phyloP scores from a whole-genome alignment of 2,329 filamentous ascomycete genomes.

The Alternaria solani region DNA sequence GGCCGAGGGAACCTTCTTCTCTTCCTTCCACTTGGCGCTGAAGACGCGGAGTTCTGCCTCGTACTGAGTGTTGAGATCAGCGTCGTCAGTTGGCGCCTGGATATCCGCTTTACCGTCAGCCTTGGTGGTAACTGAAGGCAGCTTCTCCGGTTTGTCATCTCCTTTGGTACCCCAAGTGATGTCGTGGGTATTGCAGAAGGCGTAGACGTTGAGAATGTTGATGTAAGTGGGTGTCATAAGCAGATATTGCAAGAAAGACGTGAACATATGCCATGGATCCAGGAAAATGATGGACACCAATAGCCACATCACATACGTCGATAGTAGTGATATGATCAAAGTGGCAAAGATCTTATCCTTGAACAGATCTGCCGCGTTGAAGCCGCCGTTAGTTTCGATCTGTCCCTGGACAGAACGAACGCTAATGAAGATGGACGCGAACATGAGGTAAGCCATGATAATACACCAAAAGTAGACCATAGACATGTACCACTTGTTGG shows the following conservation, averaged over 20 bases:
- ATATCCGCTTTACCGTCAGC: conserved; percentile 96
- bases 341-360: conserved; percentile 91
- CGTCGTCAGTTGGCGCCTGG: conserved; percentile 83
- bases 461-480: conserved; percentile 99
- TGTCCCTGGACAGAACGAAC: conserved; percentile 83
- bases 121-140: conserved; percentile 87
- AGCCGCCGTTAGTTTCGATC: conserved; percentile 66
- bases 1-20: conserved; percentile 68
- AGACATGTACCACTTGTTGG: conserved; percentile 90
- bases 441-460: conserved; percentile 92
- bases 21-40: conserved; percentile 74
- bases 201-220: conserved; percentile 98
- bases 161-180: conserved; percentile 99
- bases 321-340: conserved; percentile 88
- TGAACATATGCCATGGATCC: conserved; percentile 99
- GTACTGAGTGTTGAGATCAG: conserved; percentile 94
- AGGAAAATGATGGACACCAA: conserved; percentile 92
- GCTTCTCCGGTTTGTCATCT: conserved; percentile 92
- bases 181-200: conserved; percentile 98
- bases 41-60: conserved; percentile 83
- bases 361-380: conserved; percentile 78
- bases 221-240: conserved; percentile 95
- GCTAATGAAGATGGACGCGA: conserved; percentile 93
- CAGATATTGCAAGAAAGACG: conserved; percentile 91
- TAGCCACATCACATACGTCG: conserved; percentile 93